Conservation (phyloP, 176 grass and related monocot species). For the Melocanna baccifera region DNA sequence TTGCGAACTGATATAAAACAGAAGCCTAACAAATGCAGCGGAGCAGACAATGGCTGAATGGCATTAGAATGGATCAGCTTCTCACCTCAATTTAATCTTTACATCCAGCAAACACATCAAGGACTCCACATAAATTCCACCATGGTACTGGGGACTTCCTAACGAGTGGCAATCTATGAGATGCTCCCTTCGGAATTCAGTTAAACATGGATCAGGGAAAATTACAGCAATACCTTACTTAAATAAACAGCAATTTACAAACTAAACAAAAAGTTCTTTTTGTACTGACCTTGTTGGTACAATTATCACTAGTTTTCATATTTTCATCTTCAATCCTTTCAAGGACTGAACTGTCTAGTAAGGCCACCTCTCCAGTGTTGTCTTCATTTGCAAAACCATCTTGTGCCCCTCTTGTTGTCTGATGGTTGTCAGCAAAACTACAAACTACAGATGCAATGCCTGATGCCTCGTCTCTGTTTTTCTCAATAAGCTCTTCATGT, state of each 20-base stretch:
- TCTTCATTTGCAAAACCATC: background rate
- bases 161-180: background rate
- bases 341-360: background rate
- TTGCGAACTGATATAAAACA: background rate
- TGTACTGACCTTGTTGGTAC: slow-evolving; percentile 8
- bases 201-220: background rate
- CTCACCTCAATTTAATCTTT: slow-evolving; percentile 36
- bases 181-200: slow-evolving; percentile 23
- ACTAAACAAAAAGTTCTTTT: background rate
- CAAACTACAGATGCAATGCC: background rate
- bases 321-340: background rate
- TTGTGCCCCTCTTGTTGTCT: background rate
- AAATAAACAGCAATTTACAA: background rate
- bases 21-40: background rate
- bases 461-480: background rate
- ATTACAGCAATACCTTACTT: background rate
- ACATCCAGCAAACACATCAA: slow-evolving; percentile 34
- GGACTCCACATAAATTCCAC: slow-evolving; percentile 54
- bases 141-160: slow-evolving; percentile 35
- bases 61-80: background rate
- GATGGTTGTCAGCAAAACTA: background rate
- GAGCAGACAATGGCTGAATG: background rate
- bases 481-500: background rate
- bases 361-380: background rate
- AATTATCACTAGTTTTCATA: background rate